Conservation (phyloP, 2,329 filamentous ascomycete species). For the Plectosphaerella cucumerina region DNA sequence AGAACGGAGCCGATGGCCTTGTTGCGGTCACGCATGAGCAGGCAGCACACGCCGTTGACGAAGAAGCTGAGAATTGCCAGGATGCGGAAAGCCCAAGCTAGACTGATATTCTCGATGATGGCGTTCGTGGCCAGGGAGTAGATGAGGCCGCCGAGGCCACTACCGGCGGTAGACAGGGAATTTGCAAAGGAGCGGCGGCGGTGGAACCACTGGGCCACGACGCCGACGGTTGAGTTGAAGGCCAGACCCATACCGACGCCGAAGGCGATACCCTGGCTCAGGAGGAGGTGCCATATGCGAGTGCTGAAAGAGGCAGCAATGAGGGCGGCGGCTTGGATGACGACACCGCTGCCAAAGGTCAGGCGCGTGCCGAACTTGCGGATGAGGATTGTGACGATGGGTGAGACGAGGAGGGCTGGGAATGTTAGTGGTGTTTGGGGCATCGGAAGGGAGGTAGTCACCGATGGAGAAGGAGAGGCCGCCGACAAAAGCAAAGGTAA, state of each 20-base stretch:
- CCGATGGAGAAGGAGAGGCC: slow-evolving; percentile 59
- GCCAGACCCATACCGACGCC: slow-evolving; percentile 75
- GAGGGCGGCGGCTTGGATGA: slow-evolving; percentile 60
- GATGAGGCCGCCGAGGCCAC: slow-evolving; percentile 68
- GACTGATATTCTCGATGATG: slow-evolving; percentile 60
- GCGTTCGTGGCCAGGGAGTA: slow-evolving; percentile 65
- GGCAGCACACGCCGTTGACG: slow-evolving; percentile 58
- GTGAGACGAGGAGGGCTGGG: slow-evolving; percentile 61
- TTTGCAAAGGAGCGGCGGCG: slow-evolving; percentile 66
- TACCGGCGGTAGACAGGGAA: slow-evolving; percentile 63
- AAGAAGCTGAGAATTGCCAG: slow-evolving; percentile 59
- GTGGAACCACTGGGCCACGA: slow-evolving; percentile 72
- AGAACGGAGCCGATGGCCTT: slow-evolving; percentile 64
- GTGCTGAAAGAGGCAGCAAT: slow-evolving; percentile 66
- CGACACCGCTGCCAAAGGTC: slow-evolving; percentile 60
- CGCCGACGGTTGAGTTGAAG: slow-evolving; percentile 64
- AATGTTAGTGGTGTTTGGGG: slow-evolving; percentile 18
- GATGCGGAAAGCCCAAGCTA: slow-evolving; percentile 64
- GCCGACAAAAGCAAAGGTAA: slow-evolving; percentile 76
- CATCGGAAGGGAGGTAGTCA: slow-evolving; percentile 13
- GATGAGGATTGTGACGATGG: slow-evolving; percentile 59
- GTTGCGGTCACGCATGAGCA: slow-evolving; percentile 69
- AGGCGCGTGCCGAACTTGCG: slow-evolving; percentile 58
- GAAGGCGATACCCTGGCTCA: slow-evolving; percentile 71
- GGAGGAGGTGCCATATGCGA: slow-evolving; percentile 70